Percentiles rank a stretch among this genome's conserved stretches.
Conservation (phyloP, 108 stramenopile genomes). For the Cyclostephanos tholiformis region DNA sequence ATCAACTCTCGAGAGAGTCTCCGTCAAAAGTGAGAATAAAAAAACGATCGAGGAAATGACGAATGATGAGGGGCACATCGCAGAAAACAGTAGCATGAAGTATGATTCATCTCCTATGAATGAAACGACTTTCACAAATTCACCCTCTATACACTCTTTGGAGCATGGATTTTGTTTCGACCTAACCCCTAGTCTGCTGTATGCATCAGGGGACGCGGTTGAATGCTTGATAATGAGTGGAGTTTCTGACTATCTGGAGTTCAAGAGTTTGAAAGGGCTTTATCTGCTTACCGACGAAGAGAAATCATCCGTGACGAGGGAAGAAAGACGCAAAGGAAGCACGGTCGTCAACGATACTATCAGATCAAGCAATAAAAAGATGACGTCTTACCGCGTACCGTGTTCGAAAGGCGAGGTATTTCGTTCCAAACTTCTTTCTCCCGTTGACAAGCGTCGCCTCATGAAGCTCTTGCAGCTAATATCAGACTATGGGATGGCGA, state of each 20-base stretch:
- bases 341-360: background rate
- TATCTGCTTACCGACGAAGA: constrained; percentile 53
- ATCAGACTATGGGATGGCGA: constrained; percentile 74
- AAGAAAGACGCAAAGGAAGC: constrained; percentile 9
- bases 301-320: constrained; percentile 8
- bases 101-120: background rate
- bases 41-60: background rate
- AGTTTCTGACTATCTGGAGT: constrained; percentile 90
- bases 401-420: constrained; percentile 91
- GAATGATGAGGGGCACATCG: background rate
- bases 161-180: constrained; percentile 66
- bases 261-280: constrained; percentile 78
- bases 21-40: background rate
- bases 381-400: constrained; percentile 69
- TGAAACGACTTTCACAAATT: background rate
- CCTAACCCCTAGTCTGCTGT: constrained; percentile 61
- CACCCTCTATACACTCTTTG: constrained; percentile 9
- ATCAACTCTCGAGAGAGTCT: background rate
- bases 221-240: constrained; percentile 76
- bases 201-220: constrained; percentile 74
- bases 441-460: constrained; percentile 89
- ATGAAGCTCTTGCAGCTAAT: constrained; percentile 92
- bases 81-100: background rate
- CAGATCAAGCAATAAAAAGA: background rate
- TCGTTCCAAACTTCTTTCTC: constrained; percentile 70